These are phyloP conservation scores for Phytophthora cactorum DNA, from an alignment of 352 stramenopile species.

Conservation along the genomic window DNA sequence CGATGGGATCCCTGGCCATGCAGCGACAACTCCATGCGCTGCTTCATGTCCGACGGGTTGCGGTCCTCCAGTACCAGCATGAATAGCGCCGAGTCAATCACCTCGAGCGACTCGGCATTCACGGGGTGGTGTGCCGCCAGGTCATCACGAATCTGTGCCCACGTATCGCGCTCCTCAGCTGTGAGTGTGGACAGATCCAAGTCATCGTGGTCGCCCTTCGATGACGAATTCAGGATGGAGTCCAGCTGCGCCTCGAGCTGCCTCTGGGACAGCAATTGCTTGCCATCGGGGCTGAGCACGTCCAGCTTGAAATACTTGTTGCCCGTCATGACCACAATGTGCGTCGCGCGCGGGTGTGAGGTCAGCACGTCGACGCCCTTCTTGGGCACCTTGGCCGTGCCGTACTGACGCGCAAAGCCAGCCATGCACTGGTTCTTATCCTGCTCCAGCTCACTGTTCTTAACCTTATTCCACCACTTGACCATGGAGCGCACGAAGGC, in stretches of 20 bases:
- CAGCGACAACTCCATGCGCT: constrained; percentile 84
- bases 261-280: constrained; percentile 79
- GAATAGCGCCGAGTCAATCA: constrained; percentile 92
- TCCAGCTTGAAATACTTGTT: constrained; percentile 88
- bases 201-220: constrained; percentile 55
- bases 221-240: constrained; percentile 66
- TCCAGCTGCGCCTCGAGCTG: constrained; percentile 72
- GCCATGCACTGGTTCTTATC: constrained; percentile 93
- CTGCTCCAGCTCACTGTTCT: constrained; percentile 87
- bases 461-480: constrained; percentile 92
- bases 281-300: constrained; percentile 81
- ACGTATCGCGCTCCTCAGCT: constrained; percentile 85
- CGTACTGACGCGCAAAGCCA: constrained; percentile 87
- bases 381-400: constrained; percentile 84
- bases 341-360: constrained; percentile 75
- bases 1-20: constrained; percentile 83
- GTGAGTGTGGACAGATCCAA: constrained; percentile 82
- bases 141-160: constrained; percentile 79
- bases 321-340: constrained; percentile 91
- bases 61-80: constrained; percentile 89
- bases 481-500: constrained; percentile 82
- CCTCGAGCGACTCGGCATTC: constrained; percentile 73
- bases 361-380: constrained; percentile 74
- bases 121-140: constrained; percentile 70
- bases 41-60: constrained; percentile 63